Evolutionary conservation across 495 filamentous ascomycete genomes (phyloP).

Genomic region (Staphylotrichum tortipilum): DNA sequence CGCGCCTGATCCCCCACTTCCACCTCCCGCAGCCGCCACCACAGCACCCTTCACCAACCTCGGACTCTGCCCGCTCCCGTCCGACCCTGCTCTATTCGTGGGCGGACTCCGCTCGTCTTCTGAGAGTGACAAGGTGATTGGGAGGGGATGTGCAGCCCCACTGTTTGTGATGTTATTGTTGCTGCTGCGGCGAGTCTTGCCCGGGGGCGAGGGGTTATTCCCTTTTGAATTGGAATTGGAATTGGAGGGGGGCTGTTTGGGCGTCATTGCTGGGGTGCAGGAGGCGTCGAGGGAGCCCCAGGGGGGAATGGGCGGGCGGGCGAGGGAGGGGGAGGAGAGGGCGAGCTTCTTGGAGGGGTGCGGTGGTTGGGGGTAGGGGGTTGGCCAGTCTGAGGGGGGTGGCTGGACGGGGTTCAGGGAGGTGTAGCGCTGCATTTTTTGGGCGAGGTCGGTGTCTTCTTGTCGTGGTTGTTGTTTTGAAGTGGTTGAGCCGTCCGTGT

Average conservation of each 20-base stretch:
- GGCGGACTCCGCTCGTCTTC: slow-evolving; percentile 60
- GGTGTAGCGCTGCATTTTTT: slow-evolving; percentile 30
- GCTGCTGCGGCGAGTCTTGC: background rate
- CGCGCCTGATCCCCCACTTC: too few relatives aligned
- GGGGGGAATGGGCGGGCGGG: slow-evolving; percentile 21
- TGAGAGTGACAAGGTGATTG: slow-evolving; percentile 65
- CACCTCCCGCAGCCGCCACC: too few relatives aligned
- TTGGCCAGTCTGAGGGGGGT: slow-evolving; percentile 19
- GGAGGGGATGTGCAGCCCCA: slow-evolving; percentile 28
- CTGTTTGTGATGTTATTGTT: slow-evolving; percentile 8
- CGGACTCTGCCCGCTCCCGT: slow-evolving; percentile 27
- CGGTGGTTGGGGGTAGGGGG: slow-evolving; percentile 14
- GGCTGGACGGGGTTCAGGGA: slow-evolving; percentile 25
- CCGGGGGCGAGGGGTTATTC: too few relatives aligned
- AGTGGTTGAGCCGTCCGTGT: slow-evolving; percentile 5
- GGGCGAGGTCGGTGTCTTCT: slow-evolving; percentile 18
- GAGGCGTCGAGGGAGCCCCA: slow-evolving; percentile 14
- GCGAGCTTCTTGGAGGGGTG: slow-evolving; percentile 24
- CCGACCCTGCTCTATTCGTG: slow-evolving; percentile 31
- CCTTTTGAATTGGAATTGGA: background rate
- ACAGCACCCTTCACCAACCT: too few relatives aligned
- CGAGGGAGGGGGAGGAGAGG: slow-evolving; percentile 12
- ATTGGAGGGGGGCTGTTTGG: slow-evolving; percentile 3
- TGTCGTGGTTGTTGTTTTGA: slow-evolving; percentile 7
- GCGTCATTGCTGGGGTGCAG: slow-evolving; percentile 13